phyloP scores from a whole-genome alignment of 2,329 filamentous ascomycete species.

The Plenodomus lindquistii region DNA sequence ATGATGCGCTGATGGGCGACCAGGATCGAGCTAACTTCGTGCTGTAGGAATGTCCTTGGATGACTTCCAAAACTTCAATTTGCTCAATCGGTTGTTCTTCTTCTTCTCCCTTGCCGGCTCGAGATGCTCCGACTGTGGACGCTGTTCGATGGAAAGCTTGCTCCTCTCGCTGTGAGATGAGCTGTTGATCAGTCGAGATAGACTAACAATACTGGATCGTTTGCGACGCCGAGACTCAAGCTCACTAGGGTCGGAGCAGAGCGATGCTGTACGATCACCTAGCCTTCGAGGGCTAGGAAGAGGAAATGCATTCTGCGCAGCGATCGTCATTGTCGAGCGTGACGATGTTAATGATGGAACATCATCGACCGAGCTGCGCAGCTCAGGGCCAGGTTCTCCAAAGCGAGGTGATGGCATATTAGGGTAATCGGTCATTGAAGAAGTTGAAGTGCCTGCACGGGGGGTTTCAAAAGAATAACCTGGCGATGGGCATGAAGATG shows the following conservation, averaged over 20 bases:
- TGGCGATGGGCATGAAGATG: constrained; percentile 65
- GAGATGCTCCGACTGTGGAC: constrained; percentile 53
- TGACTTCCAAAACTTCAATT: constrained; percentile 75
- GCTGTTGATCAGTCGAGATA: constrained; percentile 75
- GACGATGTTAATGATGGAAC: constrained; percentile 76
- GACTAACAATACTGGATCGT: constrained; percentile 74
- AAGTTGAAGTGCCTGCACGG: constrained; percentile 74
- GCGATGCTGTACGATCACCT: constrained; percentile 46
- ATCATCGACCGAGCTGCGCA: constrained; percentile 72
- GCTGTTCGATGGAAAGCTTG: constrained; percentile 70
- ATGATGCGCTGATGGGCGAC: constrained; percentile 13
- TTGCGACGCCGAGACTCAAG: constrained; percentile 64
- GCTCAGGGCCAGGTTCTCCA: constrained; percentile 73
- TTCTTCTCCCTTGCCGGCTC: constrained; percentile 66
- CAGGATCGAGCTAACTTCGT: constrained; percentile 18
- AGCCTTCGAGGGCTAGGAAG: constrained; percentile 48
- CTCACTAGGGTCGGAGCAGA: constrained; percentile 47
- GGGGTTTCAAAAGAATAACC: constrained; percentile 69
- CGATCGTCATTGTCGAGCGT: constrained; percentile 73
- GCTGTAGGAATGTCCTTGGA: constrained; percentile 37
- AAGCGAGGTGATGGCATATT: constrained; percentile 71
- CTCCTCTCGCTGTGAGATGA: constrained; percentile 69
- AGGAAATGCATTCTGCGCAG: constrained; percentile 62
- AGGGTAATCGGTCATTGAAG: constrained; percentile 72
- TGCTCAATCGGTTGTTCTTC: constrained; percentile 71